Conservation (phyloP, 1,139 yeast genomes). For the Geotrichum australiense region DNA sequence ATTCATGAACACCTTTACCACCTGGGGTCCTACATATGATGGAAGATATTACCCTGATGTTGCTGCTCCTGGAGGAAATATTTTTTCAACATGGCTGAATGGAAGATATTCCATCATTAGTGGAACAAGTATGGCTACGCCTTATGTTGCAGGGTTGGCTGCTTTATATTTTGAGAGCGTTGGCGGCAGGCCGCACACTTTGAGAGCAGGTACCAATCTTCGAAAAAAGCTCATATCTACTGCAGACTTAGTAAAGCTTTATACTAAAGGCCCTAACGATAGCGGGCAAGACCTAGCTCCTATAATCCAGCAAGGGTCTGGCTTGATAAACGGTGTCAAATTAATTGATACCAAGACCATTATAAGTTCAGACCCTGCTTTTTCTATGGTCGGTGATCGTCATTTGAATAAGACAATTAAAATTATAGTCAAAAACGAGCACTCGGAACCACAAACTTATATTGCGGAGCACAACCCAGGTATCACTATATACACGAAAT, state of each 20-base stretch:
- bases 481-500: constrained; percentile 8
- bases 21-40: constrained; percentile 25
- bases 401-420: neutral
- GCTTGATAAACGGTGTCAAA: constrained; percentile 34
- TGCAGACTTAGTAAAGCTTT: constrained; percentile 16
- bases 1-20: constrained; percentile 19
- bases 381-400: constrained; percentile 15
- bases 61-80: constrained; percentile 25
- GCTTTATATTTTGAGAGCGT: constrained; percentile 21
- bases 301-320: constrained; percentile 25
- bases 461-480: constrained; percentile 1
- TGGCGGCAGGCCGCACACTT: constrained; percentile 10
- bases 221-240: constrained; percentile 18
- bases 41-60: constrained; percentile 23
- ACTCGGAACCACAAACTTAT: constrained; percentile 6
- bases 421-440: constrained; percentile 3
- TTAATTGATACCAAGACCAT: constrained; percentile 35
- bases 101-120: constrained; percentile 19
- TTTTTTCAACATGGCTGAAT: constrained; percentile 20
- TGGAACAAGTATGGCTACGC: constrained; percentile 26
- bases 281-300: constrained; percentile 18
- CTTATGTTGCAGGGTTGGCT: constrained; percentile 24
- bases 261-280: constrained; percentile 10
- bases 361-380: constrained; percentile 17
- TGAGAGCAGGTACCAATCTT: constrained; percentile 16